These are phyloP conservation scores for Lactifluus volemus DNA, from an alignment of 768 basidiomycete genomes.

Conservation along the genomic window DNA sequence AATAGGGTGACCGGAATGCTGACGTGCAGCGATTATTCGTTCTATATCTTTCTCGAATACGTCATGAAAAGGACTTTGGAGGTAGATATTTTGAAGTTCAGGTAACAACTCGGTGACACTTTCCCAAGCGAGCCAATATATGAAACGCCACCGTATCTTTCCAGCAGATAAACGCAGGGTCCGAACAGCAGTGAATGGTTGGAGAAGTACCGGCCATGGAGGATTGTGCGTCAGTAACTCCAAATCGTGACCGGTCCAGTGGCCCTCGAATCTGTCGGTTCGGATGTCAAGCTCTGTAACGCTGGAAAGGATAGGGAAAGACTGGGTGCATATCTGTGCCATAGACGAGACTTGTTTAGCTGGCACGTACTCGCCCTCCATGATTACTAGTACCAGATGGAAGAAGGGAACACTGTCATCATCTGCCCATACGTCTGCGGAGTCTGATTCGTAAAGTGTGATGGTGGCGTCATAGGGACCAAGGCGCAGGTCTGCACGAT, in stretches of 20 bases:
- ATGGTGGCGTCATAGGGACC: no score
- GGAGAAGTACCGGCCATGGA: background rate
- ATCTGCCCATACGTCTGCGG: background rate
- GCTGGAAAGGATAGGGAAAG: background rate
- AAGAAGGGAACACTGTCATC: background rate
- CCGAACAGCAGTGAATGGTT: no score
- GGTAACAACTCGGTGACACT: no score
- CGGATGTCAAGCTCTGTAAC: no score
- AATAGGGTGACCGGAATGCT: no score
- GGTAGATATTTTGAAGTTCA: no score
- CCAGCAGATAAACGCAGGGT: no score
- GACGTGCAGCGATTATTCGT: no score
- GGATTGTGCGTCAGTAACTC: background rate
- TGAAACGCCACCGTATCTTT: no score
- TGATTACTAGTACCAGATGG: background rate
- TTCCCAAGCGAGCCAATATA: no score
- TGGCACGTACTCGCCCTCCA: background rate
- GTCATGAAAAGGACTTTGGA: no score
- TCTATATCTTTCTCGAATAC: no score
- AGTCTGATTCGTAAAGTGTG: background rate
- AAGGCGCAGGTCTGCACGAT: background rate
- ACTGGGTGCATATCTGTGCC: background rate
- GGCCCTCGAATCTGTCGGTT: background rate
- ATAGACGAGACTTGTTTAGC: background rate
- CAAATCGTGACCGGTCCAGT: background rate